phyloP scores from a whole-genome alignment of 108 stramenopile genomes.

The Nannochloropsis granulata region DNA sequence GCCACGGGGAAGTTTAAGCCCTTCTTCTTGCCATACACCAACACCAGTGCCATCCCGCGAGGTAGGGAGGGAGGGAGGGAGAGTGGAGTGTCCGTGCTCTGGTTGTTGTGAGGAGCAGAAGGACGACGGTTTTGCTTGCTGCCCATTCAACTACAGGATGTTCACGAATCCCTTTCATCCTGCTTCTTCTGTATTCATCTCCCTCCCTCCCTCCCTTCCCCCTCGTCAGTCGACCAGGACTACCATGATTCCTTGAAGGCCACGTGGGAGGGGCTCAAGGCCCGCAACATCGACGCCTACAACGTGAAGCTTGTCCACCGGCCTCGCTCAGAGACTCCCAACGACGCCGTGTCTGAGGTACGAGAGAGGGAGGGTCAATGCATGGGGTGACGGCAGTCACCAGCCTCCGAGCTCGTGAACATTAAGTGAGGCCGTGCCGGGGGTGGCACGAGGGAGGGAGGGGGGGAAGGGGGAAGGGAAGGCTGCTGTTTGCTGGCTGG shows the following conservation, averaged over 20 bases:
- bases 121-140: not conserved
- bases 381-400: no score
- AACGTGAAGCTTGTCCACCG: not conserved
- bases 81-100: not conserved
- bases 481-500: no score
- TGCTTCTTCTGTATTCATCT: not conserved
- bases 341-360: not conserved
- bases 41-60: not conserved
- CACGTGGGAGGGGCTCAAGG: not conserved
- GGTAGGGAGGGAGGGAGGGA: not conserved
- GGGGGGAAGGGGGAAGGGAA: no score
- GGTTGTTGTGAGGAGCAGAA: not conserved
- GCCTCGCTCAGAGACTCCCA: not conserved
- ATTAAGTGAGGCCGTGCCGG: no score
- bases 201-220: not conserved
- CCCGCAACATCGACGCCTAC: not conserved
- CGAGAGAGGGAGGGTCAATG: no score
- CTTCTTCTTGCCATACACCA: not conserved
- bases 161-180: not conserved
- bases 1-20: not conserved
- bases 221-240: not conserved
- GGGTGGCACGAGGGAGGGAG: no score
- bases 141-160: not conserved
- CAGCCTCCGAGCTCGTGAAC: no score
- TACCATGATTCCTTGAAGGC: not conserved